A percentile compares a stretch with the other conserved stretches of the same genome.
phyloP scores from a whole-genome alignment of 2,329 filamentous ascomycete genomes.

The Verticillium nubilum region DNA sequence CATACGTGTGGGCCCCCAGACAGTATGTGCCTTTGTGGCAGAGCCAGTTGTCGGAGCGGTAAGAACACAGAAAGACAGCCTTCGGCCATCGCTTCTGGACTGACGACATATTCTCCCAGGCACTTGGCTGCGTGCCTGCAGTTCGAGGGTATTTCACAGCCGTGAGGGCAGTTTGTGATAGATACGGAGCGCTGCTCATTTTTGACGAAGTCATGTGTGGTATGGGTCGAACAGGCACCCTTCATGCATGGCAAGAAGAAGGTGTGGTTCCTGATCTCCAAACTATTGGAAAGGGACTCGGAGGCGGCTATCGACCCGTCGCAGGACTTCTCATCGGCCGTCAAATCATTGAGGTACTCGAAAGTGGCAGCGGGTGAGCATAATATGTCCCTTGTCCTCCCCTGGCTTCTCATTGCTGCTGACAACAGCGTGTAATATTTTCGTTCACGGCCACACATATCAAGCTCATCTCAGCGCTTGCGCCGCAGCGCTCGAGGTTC shows the following conservation, averaged over 20 bases:
- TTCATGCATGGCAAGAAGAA: conserved; percentile 61
- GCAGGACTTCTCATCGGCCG: conserved; percentile 46
- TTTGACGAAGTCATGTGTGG: conserved; percentile 65
- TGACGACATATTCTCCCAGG: neutral
- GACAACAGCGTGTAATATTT: neutral
- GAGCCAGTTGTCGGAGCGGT: conserved; percentile 71
- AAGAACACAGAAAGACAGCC: conserved; percentile 17
- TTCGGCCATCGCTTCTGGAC: neutral
- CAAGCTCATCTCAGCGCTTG: conserved; percentile 20
- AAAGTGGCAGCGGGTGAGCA: conserved; percentile 31
- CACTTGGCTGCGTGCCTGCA: conserved; percentile 41
- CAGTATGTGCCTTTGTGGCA: conserved; percentile 45
- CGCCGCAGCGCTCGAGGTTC: conserved; percentile 20
- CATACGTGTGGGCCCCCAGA: conserved; percentile 35
- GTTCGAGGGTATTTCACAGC: conserved; percentile 49
- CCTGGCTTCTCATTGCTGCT: neutral
- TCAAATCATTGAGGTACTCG: conserved; percentile 43
- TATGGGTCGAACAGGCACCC: conserved; percentile 53
- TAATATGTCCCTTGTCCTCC: neutral
- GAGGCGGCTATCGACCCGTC: conserved; percentile 50
- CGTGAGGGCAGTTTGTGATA: conserved; percentile 47
- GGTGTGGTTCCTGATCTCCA: conserved; percentile 45
- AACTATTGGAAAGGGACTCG: conserved; percentile 54
- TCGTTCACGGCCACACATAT: conserved; percentile 19
- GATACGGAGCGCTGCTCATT: conserved; percentile 48